These are phyloP conservation scores for Penicillium subrubescens DNA, from an alignment of 495 filamentous ascomycete species.

Conservation along the genomic window DNA sequence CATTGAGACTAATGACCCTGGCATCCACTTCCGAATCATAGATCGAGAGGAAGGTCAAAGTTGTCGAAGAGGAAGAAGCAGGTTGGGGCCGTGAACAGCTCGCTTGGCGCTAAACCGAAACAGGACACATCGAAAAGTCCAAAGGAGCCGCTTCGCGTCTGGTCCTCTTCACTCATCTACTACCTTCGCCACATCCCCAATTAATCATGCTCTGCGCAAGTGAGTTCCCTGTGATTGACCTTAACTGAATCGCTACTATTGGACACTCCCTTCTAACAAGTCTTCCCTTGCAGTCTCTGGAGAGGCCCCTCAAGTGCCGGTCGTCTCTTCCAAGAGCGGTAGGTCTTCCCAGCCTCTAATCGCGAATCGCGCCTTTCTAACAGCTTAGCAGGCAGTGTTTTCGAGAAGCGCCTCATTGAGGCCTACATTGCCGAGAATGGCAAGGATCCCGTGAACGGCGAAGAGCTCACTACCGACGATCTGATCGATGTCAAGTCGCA, in stretches of 20 bases:
- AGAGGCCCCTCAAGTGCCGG: conserved; percentile 92
- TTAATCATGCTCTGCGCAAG: conserved; percentile 72
- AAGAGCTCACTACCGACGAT: conserved; percentile 83
- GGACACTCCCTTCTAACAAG: conserved; percentile 22
- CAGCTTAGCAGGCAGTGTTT: conserved; percentile 68
- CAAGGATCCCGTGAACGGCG: conserved; percentile 89
- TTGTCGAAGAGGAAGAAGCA: neutral
- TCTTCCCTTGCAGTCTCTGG: conserved; percentile 73
- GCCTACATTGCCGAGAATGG: conserved; percentile 93
- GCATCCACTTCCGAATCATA: neutral
- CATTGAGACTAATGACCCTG: neutral
- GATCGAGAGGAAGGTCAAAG: neutral
- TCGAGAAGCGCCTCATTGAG: conserved; percentile 93
- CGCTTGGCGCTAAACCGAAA: conserved; percentile 39
- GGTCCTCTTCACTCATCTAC: conserved; percentile 28
- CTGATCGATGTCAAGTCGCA: conserved; percentile 83
- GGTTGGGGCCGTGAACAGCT: conserved; percentile 25
- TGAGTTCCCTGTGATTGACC: conserved; percentile 42
- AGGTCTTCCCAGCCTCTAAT: conserved; percentile 37
- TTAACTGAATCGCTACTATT: neutral
- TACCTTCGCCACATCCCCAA: conserved; percentile 32
- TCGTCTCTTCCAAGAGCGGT: conserved; percentile 93
- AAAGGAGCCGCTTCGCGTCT: conserved; percentile 42
- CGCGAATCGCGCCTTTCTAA: conserved; percentile 29
- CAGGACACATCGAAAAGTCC: conserved; percentile 46